phyloP scores from a whole-genome alignment of 371 early-diverging fungal genomes.

The Mucor ambiguus region DNA sequence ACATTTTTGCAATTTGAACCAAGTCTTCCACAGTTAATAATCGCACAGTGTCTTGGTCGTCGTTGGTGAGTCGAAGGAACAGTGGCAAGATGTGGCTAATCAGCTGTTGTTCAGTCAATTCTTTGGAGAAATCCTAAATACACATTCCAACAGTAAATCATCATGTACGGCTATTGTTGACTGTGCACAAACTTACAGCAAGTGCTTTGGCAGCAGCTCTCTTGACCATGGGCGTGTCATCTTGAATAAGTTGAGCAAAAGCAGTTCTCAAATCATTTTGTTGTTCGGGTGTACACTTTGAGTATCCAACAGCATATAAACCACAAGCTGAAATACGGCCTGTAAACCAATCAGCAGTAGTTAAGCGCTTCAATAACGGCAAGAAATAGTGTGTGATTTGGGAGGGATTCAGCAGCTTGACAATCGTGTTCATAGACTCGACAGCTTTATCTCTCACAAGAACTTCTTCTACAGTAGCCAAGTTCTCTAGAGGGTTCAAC shows the following conservation, averaged over 20 bases:
- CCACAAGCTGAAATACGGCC: constrained; percentile 94
- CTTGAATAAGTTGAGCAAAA: constrained; percentile 85
- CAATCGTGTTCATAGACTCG: constrained; percentile 87
- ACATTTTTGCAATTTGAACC: constrained; percentile 83
- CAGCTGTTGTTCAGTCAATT: constrained; percentile 72
- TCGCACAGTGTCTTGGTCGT: constrained; percentile 97
- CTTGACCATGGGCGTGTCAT: constrained; percentile 99
- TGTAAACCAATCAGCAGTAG: constrained; percentile 98
- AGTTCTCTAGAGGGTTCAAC: constrained; percentile 90
- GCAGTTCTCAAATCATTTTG: constrained; percentile 84
- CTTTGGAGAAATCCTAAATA: constrained; percentile 21
- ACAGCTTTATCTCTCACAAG: constrained; percentile 97
- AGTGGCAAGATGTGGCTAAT: constrained; percentile 70
- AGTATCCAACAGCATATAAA: constrained; percentile 84
- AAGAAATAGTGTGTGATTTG: constrained; percentile 89
- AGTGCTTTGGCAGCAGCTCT: constrained; percentile 92
- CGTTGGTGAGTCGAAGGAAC: constrained; percentile 78
- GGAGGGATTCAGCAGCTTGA: constrained; percentile 62
- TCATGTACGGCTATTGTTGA: background rate
- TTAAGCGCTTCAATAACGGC: constrained; percentile 89
- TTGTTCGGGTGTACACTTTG: constrained; percentile 66
- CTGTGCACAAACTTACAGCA: constrained; percentile 55
- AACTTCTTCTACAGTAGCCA: constrained; percentile 97
- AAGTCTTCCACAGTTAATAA: constrained; percentile 92
- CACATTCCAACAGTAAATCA: background rate